These are phyloP conservation scores for Micromonas pusilla DNA, from an alignment of 139 green algal genomes.

Conservation along the genomic window DNA sequence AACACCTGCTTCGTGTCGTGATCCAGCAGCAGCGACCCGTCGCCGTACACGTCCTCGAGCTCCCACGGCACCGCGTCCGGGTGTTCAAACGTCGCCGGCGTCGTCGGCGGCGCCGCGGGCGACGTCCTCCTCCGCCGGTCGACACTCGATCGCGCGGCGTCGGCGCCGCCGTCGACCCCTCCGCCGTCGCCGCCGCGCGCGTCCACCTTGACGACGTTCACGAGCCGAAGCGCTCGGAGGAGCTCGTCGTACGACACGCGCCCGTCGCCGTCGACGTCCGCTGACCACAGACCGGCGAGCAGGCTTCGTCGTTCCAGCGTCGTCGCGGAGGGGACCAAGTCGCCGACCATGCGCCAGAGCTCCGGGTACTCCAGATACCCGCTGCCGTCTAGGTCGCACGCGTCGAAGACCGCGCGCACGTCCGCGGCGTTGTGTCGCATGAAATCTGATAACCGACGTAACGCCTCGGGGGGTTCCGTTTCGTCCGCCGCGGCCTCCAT, in stretches of 20 bases:
- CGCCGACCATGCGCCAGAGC: slow-evolving; percentile 90
- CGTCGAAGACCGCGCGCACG: slow-evolving; percentile 92
- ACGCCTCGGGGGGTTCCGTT: slow-evolving; percentile 36
- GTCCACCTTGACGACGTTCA: not conserved
- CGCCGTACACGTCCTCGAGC: too few relatives aligned
- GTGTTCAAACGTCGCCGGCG: too few relatives aligned
- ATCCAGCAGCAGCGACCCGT: too few relatives aligned
- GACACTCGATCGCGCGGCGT: too few relatives aligned
- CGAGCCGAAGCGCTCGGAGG: not conserved
- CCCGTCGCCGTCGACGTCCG: slow-evolving; percentile 86
- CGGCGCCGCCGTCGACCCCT: not conserved
- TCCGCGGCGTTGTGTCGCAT: slow-evolving; percentile 66
- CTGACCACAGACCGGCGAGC: slow-evolving; percentile 69
- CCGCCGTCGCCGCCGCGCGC: too few relatives aligned
- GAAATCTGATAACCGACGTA: slow-evolving; percentile 33
- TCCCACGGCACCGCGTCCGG: too few relatives aligned
- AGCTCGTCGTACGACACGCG: slow-evolving; percentile 78
- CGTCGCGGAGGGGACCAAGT: slow-evolving; percentile 81
- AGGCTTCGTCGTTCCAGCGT: slow-evolving; percentile 96
- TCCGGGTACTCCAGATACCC: slow-evolving; percentile 91
- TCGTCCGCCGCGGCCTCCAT: not conserved
- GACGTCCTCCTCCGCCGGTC: too few relatives aligned
- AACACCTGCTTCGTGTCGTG: too few relatives aligned
- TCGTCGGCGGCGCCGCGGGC: too few relatives aligned
- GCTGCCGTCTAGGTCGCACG: slow-evolving; percentile 96